Evolutionary conservation across 257 asterid species (phyloP).

Genomic region (Plantago elongata): DNA sequence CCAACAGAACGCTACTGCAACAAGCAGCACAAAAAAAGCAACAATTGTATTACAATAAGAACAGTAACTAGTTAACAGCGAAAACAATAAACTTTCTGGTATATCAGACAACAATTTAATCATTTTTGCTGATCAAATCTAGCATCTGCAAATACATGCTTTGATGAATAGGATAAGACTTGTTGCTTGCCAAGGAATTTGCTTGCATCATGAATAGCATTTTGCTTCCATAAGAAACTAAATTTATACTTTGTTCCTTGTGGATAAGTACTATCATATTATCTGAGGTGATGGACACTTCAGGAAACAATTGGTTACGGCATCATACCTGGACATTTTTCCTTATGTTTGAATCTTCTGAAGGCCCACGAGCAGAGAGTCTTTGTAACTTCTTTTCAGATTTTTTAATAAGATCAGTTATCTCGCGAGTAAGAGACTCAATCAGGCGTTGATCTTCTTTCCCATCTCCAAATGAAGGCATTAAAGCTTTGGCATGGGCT

Average conservation of each 20-base stretch:
- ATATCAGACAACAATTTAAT: no score
- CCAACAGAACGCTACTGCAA: neutral
- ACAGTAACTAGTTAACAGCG: no score
- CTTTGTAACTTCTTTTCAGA: slow-evolving; percentile 76
- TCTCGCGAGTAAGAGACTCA: slow-evolving; percentile 88
- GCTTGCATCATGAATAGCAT: neutral
- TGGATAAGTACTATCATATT: no score
- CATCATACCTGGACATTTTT: slow-evolving; percentile 92
- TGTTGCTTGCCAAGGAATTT: slow-evolving; percentile 11
- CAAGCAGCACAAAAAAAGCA: no score
- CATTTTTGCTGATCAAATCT: neutral
- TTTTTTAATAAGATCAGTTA: slow-evolving; percentile 69
- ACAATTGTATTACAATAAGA: no score
- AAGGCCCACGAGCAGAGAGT: slow-evolving; percentile 80
- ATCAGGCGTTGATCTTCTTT: slow-evolving; percentile 90
- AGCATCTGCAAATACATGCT: slow-evolving; percentile 5
- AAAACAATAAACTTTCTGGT: no score
- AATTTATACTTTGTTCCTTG: slow-evolving; percentile 4
- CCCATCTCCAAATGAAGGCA: slow-evolving; percentile 99
- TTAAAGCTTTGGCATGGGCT: slow-evolving; percentile 98
- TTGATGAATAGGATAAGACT: neutral
- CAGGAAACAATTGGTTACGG: slow-evolving; percentile 16
- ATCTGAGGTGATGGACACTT: neutral
- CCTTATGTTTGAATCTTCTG: slow-evolving; percentile 91
- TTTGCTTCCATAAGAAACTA: neutral